Conservation (phyloP, 2,329 filamentous ascomycete genomes). For the Diaporthe ampelina region DNA sequence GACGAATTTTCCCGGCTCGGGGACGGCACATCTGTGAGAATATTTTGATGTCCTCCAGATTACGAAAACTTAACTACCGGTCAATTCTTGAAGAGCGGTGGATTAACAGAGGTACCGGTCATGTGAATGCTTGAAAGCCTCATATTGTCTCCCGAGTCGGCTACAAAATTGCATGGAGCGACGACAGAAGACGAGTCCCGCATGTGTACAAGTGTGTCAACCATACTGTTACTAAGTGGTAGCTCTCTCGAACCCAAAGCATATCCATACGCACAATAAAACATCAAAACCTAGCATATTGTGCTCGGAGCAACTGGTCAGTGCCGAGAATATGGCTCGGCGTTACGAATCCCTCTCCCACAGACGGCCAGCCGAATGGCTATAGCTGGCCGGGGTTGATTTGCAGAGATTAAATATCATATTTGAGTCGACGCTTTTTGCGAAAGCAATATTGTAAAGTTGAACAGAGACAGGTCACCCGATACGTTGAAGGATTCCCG, state of each 20-base stretch:
- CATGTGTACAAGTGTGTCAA: background rate
- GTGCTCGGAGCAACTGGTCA: background rate
- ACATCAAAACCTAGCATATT: background rate
- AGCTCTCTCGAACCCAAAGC: background rate
- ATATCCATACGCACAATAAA: background rate
- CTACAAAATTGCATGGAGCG: background rate
- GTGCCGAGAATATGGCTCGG: background rate
- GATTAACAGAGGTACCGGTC: no score
- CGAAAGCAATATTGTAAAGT: background rate
- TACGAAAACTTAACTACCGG: background rate
- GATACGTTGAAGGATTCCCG: background rate
- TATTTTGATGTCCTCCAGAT: no score
- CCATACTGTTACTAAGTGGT: background rate
- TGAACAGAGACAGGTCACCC: background rate
- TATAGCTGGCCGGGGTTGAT: no score
- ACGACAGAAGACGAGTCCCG: background rate
- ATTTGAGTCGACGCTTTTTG: no score
- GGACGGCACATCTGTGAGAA: background rate
- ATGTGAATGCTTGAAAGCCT: background rate
- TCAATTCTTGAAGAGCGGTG: background rate
- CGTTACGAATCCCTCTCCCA: background rate
- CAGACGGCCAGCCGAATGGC: no score
- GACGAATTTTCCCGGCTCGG: slow-evolving; percentile 44
- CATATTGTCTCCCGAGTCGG: background rate
- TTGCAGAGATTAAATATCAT: no score